Evolutionary conservation across 179 eudicot species (phyloP).

Genomic region (Actinidia polygama): DNA sequence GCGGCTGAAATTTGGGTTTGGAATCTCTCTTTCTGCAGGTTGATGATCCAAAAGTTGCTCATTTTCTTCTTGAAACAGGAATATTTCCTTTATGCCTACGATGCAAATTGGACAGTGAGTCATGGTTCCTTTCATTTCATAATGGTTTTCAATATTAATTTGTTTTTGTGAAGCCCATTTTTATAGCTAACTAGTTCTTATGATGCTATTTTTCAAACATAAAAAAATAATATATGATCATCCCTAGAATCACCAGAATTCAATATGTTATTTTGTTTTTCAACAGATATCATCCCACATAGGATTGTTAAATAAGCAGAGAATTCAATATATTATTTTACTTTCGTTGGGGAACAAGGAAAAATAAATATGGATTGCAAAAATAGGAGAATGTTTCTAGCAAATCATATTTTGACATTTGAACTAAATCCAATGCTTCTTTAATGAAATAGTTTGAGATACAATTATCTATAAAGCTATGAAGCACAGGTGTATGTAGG

Average conservation of each 20-base stretch:
- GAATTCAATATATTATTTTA: too few species aligned
- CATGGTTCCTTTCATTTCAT: neutral
- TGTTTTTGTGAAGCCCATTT: neutral
- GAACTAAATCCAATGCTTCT: neutral
- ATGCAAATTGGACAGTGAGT: slow-evolving; percentile 24
- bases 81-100: slow-evolving; percentile 23
- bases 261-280: too few species aligned
- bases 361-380: neutral
- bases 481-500: too few species aligned
- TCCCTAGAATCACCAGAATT: too few species aligned
- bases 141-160: neutral
- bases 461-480: neutral
- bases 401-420: neutral
- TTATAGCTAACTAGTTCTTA: neutral
- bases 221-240: too few species aligned
- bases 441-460: neutral
- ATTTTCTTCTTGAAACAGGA: slow-evolving; percentile 28
- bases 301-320: neutral
- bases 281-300: neutral
- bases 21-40: neutral
- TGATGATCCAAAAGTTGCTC: slow-evolving; percentile 24
- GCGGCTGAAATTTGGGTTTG: neutral
- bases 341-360: too few species aligned
- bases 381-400: neutral
- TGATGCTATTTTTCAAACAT: too few species aligned